Evolutionary conservation across 2,329 filamentous ascomycete species (phyloP).

Genomic region (Canariomyces notabilis): DNA sequence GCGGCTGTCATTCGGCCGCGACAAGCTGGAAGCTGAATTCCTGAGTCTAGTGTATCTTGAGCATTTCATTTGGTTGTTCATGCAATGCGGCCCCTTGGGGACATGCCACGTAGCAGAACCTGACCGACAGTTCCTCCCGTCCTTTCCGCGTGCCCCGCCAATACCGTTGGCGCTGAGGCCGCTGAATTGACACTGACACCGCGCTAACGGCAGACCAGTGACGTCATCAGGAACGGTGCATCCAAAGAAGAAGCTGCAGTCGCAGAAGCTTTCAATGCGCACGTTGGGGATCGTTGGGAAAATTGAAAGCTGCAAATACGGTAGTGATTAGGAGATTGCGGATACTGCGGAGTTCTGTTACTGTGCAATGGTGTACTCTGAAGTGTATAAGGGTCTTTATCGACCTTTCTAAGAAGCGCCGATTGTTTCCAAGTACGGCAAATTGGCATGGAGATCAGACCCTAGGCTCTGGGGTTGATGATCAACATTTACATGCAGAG

Average conservation of each 20-base stretch:
- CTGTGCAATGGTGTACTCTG: not conserved
- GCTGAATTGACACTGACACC: constrained; percentile 5
- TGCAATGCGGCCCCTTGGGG: not conserved
- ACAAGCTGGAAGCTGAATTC: not conserved
- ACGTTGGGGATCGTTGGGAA: not conserved
- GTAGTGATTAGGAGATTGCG: too few relatives aligned
- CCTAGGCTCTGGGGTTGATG: too few relatives aligned
- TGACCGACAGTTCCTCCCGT: not conserved
- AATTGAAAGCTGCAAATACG: too few relatives aligned
- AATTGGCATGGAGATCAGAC: not conserved
- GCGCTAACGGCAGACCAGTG: constrained; percentile 11
- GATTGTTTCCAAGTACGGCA: not conserved
- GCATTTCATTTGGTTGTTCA: not conserved
- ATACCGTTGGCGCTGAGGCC: not conserved
- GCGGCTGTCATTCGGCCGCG: not conserved
- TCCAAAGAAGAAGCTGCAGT: too few relatives aligned
- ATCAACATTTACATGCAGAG: too few relatives aligned
- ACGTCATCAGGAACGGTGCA: constrained; percentile 13
- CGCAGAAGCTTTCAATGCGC: not conserved
- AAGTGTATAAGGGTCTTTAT: too few relatives aligned
- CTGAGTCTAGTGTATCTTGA: not conserved
- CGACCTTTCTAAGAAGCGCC: not conserved
- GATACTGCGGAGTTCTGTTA: not conserved
- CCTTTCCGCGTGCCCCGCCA: too few relatives aligned
- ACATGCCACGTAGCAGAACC: constrained; percentile 13